These are phyloP conservation scores for Mycosarcoma maydis DNA, from an alignment of 1,284 basidiomycete species.

Conservation along the genomic window DNA sequence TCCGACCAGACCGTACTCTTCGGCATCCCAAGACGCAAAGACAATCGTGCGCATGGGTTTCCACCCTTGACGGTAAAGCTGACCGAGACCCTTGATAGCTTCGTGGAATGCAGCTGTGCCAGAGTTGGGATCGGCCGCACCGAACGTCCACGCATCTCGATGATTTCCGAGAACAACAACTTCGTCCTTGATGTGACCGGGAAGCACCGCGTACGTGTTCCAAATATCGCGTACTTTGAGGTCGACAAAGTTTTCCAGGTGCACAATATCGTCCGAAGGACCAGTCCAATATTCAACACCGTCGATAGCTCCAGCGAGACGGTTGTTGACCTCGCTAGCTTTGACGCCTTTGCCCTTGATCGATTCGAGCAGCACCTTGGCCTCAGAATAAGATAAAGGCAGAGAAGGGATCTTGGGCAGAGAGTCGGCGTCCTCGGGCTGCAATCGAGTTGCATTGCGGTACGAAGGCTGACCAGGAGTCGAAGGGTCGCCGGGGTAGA, in stretches of 20 bases:
- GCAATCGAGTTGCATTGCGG: conserved; percentile 77
- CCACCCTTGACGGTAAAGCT: conserved; percentile 80
- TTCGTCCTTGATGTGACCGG: conserved; percentile 81
- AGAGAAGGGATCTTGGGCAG: conserved; percentile 84
- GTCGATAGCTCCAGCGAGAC: conserved; percentile 70
- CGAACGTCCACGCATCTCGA: conserved; percentile 67
- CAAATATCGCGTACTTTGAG: conserved; percentile 66
- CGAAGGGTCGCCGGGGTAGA: conserved; percentile 83
- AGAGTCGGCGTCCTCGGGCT: conserved; percentile 72
- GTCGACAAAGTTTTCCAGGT: conserved; percentile 52
- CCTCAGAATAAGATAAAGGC: conserved; percentile 71
- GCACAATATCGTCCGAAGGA: conserved; percentile 51
- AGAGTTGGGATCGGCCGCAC: conserved; percentile 82
- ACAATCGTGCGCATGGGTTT: conserved; percentile 86
- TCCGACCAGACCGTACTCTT: conserved; percentile 89
- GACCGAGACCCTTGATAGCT: conserved; percentile 82
- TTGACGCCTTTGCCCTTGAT: conserved; percentile 69
- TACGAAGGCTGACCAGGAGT: conserved; percentile 90
- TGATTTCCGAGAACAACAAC: conserved; percentile 80
- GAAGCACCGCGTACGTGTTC: conserved; percentile 90
- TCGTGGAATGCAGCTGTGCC: conserved; percentile 88
- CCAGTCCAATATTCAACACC: conserved; percentile 71
- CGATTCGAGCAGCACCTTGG: conserved; percentile 68
- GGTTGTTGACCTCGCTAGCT: conserved; percentile 72
- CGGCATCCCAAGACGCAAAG: conserved; percentile 91